Base-by-base conservation (phyloP, 179 eudicot species). In the Nepenthes alata region DNA sequence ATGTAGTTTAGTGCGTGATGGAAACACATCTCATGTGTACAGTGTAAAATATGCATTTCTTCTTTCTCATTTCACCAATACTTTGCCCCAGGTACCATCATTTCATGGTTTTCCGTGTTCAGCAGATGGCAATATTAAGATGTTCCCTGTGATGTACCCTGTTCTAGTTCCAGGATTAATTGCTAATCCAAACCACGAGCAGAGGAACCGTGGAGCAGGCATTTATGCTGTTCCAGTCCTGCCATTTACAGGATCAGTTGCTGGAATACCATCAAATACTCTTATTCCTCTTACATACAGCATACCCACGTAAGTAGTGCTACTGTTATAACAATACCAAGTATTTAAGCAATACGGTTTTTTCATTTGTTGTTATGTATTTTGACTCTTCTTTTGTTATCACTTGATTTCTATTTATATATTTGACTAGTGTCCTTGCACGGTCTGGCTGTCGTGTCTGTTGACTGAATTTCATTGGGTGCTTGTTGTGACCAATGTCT, bases 241-340 rank as follows among this genome's bases (percentile, higher is more conserved):
- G 73, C 96, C 99, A 0, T 75, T 59, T 51, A 71, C 67, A 78
- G 95, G 90, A 56, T 77, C 76, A 3, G 54, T 78, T 59, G 65
- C 85, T 65, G 96, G 91, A 63, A 68, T 75, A 78, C 86, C 91
- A 59, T 72, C 87, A 53, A 81, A 81, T 70, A 65, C 85, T 70
- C 94, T 94, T 37, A 84, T 94, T 67, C 99, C 99, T 66, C 84
- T 94, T 35, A 94, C 95, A 58, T 94, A 94, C 78, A 84, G 74
- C 47, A 65, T 82, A 59, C 97, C 97, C 15, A 82, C 85, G 99
- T 94, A 75, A 94, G 99, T 79, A 37, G 59, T 64, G 55, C 25
- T 25, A 25, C 25, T 25, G 25, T 25, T 25, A 25, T 25, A 25
- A 25, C 25, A 25, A 25, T 25, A 25, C 25, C 25, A 25, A 0